These are phyloP conservation scores for Spencermartinsiella europaea DNA, from an alignment of 805 yeast genomes.

Conservation along the genomic window DNA sequence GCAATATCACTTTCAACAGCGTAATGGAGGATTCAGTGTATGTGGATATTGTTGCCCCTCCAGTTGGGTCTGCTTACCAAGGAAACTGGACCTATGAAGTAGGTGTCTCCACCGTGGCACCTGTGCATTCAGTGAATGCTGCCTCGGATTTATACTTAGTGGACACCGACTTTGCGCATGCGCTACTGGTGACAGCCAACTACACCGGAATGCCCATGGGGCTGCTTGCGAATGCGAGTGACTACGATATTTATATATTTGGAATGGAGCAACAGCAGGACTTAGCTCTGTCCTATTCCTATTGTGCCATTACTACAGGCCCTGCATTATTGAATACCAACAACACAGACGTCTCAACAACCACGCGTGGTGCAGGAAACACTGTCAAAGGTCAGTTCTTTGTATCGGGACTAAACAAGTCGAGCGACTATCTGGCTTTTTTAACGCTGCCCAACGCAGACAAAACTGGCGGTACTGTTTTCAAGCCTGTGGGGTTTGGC, in stretches of 20 bases:
- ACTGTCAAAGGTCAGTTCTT: conserved; percentile 52
- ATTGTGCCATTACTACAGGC: conserved; percentile 66
- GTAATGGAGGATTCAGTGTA: conserved; percentile 23
- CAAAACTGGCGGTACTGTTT: conserved; percentile 48
- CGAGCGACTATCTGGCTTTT: conserved; percentile 61
- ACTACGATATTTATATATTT: conserved; percentile 21
- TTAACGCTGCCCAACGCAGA: conserved; percentile 45
- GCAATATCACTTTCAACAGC: conserved; percentile 23
- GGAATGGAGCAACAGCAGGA: background rate
- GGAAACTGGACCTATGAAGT: conserved; percentile 56
- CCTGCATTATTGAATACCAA: conserved; percentile 36
- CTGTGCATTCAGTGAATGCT: conserved; percentile 9
- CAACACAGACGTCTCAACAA: conserved; percentile 29
- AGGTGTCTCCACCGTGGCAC: conserved; percentile 39
- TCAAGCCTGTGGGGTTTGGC: conserved; percentile 48
- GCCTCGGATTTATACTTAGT: conserved; percentile 38
- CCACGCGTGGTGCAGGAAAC: conserved; percentile 39
- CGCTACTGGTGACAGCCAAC: conserved; percentile 58
- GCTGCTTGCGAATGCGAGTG: conserved; percentile 7
- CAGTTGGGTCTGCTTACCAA: background rate
- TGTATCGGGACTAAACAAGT: conserved; percentile 53
- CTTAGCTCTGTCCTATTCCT: conserved; percentile 37
- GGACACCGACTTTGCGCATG: conserved; percentile 67
- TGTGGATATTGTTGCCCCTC: conserved; percentile 16
- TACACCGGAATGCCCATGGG: conserved; percentile 28